phyloP scores from a whole-genome alignment of 2,329 filamentous ascomycete species.

The Emmonsiellopsis sp. region DNA sequence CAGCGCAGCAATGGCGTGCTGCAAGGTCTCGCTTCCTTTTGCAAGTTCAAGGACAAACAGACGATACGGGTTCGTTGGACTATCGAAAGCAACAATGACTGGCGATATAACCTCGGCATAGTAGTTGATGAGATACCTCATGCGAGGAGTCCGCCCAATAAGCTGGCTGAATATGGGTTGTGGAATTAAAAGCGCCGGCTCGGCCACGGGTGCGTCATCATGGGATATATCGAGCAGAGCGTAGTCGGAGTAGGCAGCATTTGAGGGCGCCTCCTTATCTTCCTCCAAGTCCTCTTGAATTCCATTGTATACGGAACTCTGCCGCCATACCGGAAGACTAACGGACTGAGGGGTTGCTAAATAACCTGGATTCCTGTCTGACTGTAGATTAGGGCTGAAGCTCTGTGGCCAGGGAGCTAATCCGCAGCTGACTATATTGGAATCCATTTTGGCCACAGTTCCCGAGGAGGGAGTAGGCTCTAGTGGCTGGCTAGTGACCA shows the following conservation, averaged over 20 bases:
- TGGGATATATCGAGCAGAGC: not conserved
- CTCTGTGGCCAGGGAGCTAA: not conserved
- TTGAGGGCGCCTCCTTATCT: not conserved
- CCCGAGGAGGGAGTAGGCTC: not conserved
- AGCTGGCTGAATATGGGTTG: constrained; percentile 34
- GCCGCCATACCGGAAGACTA: not conserved
- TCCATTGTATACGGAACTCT: not conserved
- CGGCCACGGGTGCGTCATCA: not conserved
- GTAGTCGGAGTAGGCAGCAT: not conserved
- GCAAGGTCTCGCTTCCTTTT: constrained; percentile 68
- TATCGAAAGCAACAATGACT: constrained; percentile 85
- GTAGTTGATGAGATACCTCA: constrained; percentile 86
- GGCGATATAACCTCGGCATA: constrained; percentile 89
- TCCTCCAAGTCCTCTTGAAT: not conserved
- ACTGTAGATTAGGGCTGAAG: not conserved
- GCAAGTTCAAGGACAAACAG: constrained; percentile 74
- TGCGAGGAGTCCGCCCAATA: constrained; percentile 60
- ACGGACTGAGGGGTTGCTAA: not conserved
- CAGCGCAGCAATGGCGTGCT: constrained; percentile 84
- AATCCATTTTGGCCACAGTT: not conserved
- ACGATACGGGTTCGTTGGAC: constrained; percentile 75
- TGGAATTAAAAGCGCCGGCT: constrained; percentile 16
- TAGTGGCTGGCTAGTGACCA: not conserved
- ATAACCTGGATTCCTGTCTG: not conserved
- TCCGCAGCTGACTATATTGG: not conserved